Percentiles rank a stretch among this genome's conserved stretches.
Conservation (phyloP, 176 grass and related monocot species). For the barley (Hordeum vulgare) region DNA sequence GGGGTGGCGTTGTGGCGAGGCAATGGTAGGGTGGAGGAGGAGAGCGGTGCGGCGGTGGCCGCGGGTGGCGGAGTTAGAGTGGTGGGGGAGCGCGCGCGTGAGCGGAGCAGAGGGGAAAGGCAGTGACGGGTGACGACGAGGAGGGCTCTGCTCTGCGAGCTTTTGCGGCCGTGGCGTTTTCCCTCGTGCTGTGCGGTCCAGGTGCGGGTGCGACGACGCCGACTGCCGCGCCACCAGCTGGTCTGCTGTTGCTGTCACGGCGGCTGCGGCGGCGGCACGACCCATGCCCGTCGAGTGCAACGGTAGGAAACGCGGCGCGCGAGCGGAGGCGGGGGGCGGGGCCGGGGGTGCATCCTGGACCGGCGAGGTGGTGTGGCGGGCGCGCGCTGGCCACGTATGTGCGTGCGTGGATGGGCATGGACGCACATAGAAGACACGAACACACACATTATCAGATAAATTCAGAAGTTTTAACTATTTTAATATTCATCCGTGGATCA, state of each 20-base stretch:
- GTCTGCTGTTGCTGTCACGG: neutral
- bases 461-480: too few species aligned
- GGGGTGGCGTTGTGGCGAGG: neutral
- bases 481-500: too few species aligned
- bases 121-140: neutral
- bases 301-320: neutral
- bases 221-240: neutral
- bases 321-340: neutral
- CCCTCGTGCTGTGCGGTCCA: neutral
- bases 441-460: too few species aligned
- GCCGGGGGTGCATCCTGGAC: neutral
- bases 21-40: constrained; percentile 33
- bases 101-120: neutral
- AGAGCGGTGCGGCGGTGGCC: neutral
- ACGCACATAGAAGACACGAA: too few species aligned
- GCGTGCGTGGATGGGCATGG: neutral
- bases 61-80: too few species aligned
- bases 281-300: neutral
- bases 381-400: neutral
- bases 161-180: too few species aligned
- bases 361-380: neutral
- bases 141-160: neutral
- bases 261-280: neutral
- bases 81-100: neutral
- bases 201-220: neutral